These are phyloP conservation scores for Coniochaeta hoffmannii DNA, from an alignment of 2,329 filamentous ascomycete genomes.

Conservation along the genomic window DNA sequence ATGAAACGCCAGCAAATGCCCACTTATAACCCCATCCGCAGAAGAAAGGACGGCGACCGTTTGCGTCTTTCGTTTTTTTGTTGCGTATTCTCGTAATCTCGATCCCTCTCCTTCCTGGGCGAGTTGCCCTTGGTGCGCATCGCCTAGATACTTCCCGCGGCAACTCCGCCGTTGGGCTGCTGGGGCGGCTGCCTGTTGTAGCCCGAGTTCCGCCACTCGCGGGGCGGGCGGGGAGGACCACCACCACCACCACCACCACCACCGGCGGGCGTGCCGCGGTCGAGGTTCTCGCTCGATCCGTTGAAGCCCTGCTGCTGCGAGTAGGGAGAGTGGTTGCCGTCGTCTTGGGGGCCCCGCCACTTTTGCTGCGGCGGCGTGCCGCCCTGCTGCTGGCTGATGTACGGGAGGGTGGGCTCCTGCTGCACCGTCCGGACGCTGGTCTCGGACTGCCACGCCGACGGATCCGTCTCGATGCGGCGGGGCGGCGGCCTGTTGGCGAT, in stretches of 20 bases:
- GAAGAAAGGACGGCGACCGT: not conserved
- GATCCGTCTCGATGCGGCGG: conserved; percentile 77
- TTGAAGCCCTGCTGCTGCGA: conserved; percentile 31
- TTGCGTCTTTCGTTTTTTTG: not conserved
- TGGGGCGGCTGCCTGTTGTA: conserved; percentile 34
- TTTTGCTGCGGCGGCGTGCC: conserved; percentile 42
- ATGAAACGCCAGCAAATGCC: not conserved
- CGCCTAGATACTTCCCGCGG: conserved; percentile 31
- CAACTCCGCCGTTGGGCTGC: conserved; percentile 39
- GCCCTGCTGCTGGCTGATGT: conserved; percentile 25
- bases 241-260: too few species aligned
- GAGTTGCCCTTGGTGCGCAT: not conserved
- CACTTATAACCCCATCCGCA: not conserved
- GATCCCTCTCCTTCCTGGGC: not conserved
- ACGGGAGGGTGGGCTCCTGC: conserved; percentile 44
- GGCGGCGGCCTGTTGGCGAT: conserved; percentile 48
- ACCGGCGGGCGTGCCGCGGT: conserved; percentile 31
- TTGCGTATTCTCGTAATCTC: not conserved
- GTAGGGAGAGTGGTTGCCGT: conserved; percentile 37
- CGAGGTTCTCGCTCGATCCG: conserved; percentile 31
- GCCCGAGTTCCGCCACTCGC: conserved; percentile 52
- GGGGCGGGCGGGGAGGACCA: too few species aligned
- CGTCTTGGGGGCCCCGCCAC: conserved; percentile 40
- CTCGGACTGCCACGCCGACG: conserved; percentile 75
- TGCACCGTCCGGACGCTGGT: conserved; percentile 70